These are phyloP conservation scores for Cyanidiococcus yangmingshanensis DNA, from an alignment of 23 red algal species.

Conservation along the genomic window DNA sequence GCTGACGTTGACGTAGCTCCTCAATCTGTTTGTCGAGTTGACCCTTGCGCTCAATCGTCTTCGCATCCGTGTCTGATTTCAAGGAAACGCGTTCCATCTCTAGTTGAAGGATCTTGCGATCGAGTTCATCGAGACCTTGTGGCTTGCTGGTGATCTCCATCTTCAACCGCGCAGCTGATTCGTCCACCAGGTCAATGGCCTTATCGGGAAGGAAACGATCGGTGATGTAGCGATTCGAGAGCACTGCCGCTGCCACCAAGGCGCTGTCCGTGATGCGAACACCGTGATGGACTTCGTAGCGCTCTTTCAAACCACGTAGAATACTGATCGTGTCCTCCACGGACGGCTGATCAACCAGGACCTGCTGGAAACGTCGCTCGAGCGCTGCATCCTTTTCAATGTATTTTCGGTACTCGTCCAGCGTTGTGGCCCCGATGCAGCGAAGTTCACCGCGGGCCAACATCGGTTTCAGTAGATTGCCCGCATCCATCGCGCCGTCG, in stretches of 20 bases:
- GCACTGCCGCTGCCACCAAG: slow-evolving; percentile 70
- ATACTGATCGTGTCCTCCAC: slow-evolving; percentile 89
- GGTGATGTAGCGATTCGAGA: slow-evolving; percentile 86
- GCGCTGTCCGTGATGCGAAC: slow-evolving; percentile 88
- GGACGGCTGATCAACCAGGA: slow-evolving; percentile 85
- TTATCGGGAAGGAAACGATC: slow-evolving; percentile 98
- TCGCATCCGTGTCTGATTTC: slow-evolving; percentile 65
- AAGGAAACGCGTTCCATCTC: slow-evolving; percentile 93
- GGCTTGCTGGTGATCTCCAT: slow-evolving; percentile 99
- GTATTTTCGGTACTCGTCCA: slow-evolving; percentile 99
- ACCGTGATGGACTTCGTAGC: slow-evolving; percentile 94
- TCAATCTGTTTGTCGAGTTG: slow-evolving; percentile 51
- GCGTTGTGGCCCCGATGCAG: slow-evolving; percentile 96
- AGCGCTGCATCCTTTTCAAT: slow-evolving; percentile 98
- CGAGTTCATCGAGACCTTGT: slow-evolving; percentile 59
- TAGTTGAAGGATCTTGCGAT: slow-evolving; percentile 73
- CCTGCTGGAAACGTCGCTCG: slow-evolving; percentile 93
- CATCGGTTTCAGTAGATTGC: slow-evolving; percentile 97
- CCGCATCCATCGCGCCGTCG: slow-evolving; percentile 96
- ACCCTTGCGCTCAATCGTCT: slow-evolving; percentile 31
- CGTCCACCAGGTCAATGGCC: slow-evolving; percentile 97
- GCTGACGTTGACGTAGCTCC: slow-evolving; percentile 46
- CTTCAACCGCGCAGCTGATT: slow-evolving; percentile 81
- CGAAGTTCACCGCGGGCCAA: slow-evolving; percentile 89
- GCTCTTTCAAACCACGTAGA: slow-evolving; percentile 82